phyloP scores from a whole-genome alignment of 768 basidiomycete genomes.

The Podaxis sp. region DNA sequence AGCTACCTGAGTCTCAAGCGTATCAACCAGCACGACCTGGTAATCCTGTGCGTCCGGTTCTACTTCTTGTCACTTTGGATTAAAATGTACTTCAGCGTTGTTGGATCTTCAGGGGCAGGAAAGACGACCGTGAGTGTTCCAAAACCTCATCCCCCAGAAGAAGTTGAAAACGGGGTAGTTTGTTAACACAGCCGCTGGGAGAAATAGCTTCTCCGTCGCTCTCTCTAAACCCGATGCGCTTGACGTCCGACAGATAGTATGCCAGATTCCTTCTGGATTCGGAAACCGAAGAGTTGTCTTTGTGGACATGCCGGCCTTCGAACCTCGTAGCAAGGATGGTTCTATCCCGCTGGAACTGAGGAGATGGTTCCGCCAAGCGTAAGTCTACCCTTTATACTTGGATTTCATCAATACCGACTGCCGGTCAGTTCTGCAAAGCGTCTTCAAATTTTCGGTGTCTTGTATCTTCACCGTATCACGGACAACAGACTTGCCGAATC shows the following conservation, averaged over 20 bases:
- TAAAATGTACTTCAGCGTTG: neutral
- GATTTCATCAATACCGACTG: neutral
- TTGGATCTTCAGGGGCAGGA: slow-evolving; percentile 5
- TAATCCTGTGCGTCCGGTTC: neutral
- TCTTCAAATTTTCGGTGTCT: slow-evolving; percentile 11
- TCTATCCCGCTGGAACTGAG: slow-evolving; percentile 2
- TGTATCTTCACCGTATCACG: slow-evolving; percentile 16
- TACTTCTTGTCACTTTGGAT: neutral
- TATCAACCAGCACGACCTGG: neutral
- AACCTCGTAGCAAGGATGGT: slow-evolving; percentile 11
- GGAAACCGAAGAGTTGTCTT: slow-evolving; percentile 8
- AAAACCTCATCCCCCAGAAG: neutral
- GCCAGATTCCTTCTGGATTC: neutral
- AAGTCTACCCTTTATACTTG: neutral
- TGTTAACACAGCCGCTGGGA: slow-evolving; percentile 12
- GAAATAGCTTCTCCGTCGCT: neutral
- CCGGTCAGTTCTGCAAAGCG: slow-evolving; percentile 6
- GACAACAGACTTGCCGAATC: slow-evolving; percentile 14
- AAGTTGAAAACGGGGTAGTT: slow-evolving; percentile 7
- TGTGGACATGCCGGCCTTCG: slow-evolving; percentile 15
- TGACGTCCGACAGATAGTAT: slow-evolving; percentile 10
- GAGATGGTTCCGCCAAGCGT: slow-evolving; percentile 14
- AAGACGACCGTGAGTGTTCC: slow-evolving; percentile 5
- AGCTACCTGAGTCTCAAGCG: neutral
- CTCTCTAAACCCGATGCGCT: slow-evolving; percentile 5